Conservation (phyloP, 140 eudicot genomes). For the Senecio squalidus region DNA sequence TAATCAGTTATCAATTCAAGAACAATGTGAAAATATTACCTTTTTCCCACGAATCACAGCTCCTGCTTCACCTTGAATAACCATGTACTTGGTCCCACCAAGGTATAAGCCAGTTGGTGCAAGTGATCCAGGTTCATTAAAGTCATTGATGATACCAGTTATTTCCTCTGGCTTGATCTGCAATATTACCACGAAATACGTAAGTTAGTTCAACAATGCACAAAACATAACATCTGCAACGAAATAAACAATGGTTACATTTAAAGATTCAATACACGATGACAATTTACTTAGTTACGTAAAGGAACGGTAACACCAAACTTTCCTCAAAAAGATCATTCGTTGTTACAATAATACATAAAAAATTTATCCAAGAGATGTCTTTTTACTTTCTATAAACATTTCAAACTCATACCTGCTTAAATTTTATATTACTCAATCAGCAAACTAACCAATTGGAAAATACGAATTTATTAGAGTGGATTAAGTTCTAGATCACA, state of each 20-base stretch:
- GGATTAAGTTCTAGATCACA: constrained; percentile 9
- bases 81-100: constrained; percentile 50
- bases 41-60: constrained; percentile 51
- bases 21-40: constrained; percentile 14
- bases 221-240: not conserved
- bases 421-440: too few relatives aligned
- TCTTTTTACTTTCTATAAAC: not conserved
- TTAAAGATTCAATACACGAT: constrained; percentile 5
- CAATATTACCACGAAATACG: constrained; percentile 1
- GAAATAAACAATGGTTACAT: not conserved
- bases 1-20: not conserved
- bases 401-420: not conserved
- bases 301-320: not conserved
- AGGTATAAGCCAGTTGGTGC: constrained; percentile 49
- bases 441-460: not conserved
- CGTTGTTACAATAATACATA: not conserved
- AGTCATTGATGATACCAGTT: constrained; percentile 39
- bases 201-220: not conserved
- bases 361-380: not conserved
- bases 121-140: constrained; percentile 41
- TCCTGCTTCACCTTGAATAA: constrained; percentile 48
- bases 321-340: not conserved
- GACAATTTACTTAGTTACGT: too few relatives aligned
- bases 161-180: constrained; percentile 44
- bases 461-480: not conserved